Base-by-base conservation (phyloP, 2,329 filamentous ascomycete genomes). In the Clarireedia sp. region DNA sequence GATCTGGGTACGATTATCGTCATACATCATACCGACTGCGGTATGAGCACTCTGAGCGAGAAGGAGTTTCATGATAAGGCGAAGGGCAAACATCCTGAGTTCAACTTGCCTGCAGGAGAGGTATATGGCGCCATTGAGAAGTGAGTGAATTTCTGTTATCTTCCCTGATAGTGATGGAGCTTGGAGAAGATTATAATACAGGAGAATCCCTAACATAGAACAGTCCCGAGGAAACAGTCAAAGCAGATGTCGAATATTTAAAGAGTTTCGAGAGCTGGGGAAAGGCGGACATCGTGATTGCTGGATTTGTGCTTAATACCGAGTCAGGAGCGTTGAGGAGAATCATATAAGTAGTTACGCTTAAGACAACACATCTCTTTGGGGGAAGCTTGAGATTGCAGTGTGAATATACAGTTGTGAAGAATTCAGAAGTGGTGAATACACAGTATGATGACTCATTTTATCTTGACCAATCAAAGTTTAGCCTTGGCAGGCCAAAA, bases 1-100 rank as follows among this genome's bases (percentile, higher is more conserved):
- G 33, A 21, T 19, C 29, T 50, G 1, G 53, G 51, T 1, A 58
- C 56, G 2, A 54, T 63, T 0, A 37, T 59, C 26, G 53, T 63
- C 3, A 54, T 60, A 23, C 59, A 63, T 41, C 59, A 62, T 26
- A 59, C 48, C 14, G 56, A 59, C 40, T 60, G 60, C 36, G 59
- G 54, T 8, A 59, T 58, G 55, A 59, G 17, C 12, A 51, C 57
- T 33, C 50, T 24, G 2, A 50, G 44, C 17, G 57, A 60, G 21
- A 40, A 48, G 14, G 44, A 23, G 4, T 59, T 62, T 9, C 43
- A 44, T 1, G 38, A 44, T 1, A 54, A 17, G 12, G 48, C 46
- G 3, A 58, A 59, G 17, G 17, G 21, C 5, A 60, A 48, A 19
- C 59, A 60, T 38, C 48, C 57, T 23, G 56, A 44, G 21, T 45